Evolutionary conservation across 352 stramenopile genomes (phyloP).

Genomic region (Phytophthora pini): DNA sequence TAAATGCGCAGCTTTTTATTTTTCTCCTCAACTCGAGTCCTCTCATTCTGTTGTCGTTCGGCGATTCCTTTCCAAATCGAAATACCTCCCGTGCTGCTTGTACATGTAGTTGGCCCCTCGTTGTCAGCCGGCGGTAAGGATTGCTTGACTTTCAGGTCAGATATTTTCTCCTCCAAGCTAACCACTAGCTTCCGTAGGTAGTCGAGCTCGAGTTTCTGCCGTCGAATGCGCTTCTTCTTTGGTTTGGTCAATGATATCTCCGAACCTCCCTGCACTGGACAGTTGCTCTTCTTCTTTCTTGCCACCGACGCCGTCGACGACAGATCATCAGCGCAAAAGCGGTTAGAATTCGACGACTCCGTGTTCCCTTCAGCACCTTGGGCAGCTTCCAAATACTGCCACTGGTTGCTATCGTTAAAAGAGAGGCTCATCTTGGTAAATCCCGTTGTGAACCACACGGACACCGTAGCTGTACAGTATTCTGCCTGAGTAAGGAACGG

Average conservation of each 20-base stretch:
- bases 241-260: constrained; percentile 5
- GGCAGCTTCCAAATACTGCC: background rate
- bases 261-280: background rate
- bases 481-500: too few relatives aligned
- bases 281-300: background rate
- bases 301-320: background rate
- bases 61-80: constrained; percentile 43
- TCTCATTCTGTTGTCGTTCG: constrained; percentile 32
- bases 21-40: constrained; percentile 34
- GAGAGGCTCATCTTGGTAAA: background rate
- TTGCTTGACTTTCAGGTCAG: constrained; percentile 23
- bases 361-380: background rate
- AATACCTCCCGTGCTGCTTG: background rate
- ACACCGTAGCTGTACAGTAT: background rate
- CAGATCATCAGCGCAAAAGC: background rate
- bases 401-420: background rate
- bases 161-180: constrained; percentile 35
- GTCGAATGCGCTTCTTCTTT: constrained; percentile 46
- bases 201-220: constrained; percentile 42
- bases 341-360: background rate
- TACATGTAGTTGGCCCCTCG: background rate
- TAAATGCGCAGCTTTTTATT: constrained; percentile 36
- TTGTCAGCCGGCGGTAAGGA: background rate
- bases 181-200: constrained; percentile 42
- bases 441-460: background rate